phyloP scores from a whole-genome alignment of 2,329 filamentous ascomycete species.

The Clonostachys chloroleuca region DNA sequence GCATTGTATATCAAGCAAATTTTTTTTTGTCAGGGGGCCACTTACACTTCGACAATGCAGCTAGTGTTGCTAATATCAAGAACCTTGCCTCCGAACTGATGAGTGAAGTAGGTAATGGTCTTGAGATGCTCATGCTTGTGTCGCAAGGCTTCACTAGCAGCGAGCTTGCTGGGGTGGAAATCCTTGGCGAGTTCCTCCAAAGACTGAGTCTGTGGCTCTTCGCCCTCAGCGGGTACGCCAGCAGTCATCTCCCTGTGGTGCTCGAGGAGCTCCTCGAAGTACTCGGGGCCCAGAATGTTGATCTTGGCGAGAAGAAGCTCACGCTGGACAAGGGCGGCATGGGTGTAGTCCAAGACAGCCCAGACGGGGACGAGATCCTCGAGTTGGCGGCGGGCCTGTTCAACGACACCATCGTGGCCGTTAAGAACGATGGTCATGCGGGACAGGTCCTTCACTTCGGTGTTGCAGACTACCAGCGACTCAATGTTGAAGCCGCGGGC shows the following conservation, averaged over 20 bases:
- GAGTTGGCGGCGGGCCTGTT: constrained; percentile 91
- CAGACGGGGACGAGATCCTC: constrained; percentile 97
- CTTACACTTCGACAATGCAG: constrained; percentile 96
- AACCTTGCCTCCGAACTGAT: constrained; percentile 97
- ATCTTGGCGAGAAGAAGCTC: constrained; percentile 95
- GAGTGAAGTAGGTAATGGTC: constrained; percentile 92
- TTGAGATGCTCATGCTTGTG: constrained; percentile 98
- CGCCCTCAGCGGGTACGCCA: constrained; percentile 27
- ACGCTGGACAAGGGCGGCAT: constrained; percentile 87
- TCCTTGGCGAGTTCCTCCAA: constrained; percentile 53
- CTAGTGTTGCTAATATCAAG: constrained; percentile 97
- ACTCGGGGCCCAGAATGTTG: constrained; percentile 94
- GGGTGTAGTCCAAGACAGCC: constrained; percentile 96
- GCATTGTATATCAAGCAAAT: constrained; percentile 4
- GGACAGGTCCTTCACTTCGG: constrained; percentile 92
- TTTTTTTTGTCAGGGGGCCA: constrained; percentile 10
- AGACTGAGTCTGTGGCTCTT: constrained; percentile 25
- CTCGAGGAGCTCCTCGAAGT: constrained; percentile 93
- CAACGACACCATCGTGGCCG: constrained; percentile 93
- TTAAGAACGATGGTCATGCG: constrained; percentile 98
- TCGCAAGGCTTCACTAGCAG: constrained; percentile 81
- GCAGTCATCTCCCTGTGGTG: constrained; percentile 87
- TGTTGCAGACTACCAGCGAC: constrained; percentile 95
- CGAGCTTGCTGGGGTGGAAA: constrained; percentile 87
- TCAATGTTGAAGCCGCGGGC: constrained; percentile 99